Conservation (phyloP, 1,284 basidiomycete species). For the Ceratobasidium sp. region DNA sequence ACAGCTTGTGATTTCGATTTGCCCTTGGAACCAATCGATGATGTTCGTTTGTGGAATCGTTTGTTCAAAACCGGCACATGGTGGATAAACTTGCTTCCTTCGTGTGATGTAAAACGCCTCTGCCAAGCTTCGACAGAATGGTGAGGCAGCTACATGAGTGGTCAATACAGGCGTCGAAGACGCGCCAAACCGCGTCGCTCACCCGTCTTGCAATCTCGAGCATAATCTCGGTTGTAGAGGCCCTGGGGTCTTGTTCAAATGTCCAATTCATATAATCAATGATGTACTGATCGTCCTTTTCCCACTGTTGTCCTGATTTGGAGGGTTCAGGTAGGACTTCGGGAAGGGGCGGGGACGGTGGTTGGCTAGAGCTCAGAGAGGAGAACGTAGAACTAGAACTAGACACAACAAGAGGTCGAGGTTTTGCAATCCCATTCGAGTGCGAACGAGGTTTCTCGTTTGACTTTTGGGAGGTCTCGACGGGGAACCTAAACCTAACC, state of each 20-base stretch:
- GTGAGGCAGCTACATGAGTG: conserved; percentile 2
- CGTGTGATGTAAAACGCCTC: conserved; percentile 17
- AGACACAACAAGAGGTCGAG: too few relatives aligned
- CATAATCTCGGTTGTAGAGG: conserved; percentile 30
- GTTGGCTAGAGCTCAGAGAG: neutral
- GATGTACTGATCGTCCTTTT: conserved; percentile 29
- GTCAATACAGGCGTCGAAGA: neutral
- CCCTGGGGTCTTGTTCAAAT: conserved; percentile 11
- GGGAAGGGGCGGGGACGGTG: neutral
- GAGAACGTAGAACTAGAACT: neutral
- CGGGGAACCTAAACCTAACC: too few relatives aligned
- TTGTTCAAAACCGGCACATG: conserved; percentile 17
- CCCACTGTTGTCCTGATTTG: neutral
- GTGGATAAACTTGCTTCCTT: conserved; percentile 16
- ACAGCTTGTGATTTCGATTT: neutral
- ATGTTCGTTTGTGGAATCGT: conserved; percentile 12
- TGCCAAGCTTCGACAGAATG: neutral
- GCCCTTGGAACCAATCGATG: neutral
- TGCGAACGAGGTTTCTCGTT: too few relatives aligned
- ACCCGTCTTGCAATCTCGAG: conserved; percentile 20
- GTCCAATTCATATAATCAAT: conserved; percentile 41
- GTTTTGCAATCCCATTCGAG: too few relatives aligned
- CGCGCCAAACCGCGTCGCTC: neutral
- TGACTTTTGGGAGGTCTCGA: too few relatives aligned
- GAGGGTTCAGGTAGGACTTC: neutral